Conservation (phyloP, 495 filamentous ascomycete species). For the Xylaria longipes region DNA sequence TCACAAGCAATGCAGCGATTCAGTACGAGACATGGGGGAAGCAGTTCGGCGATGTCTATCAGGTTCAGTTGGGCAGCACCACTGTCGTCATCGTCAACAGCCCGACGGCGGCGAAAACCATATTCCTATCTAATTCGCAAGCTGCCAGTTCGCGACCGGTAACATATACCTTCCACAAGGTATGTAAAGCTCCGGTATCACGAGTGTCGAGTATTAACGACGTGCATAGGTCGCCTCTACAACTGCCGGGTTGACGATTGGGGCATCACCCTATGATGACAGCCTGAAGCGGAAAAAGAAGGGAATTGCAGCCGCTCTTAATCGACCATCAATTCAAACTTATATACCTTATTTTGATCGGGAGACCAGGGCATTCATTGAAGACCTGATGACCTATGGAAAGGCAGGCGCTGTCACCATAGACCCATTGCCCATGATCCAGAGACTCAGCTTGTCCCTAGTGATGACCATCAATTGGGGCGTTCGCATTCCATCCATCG, state of each 20-base stretch:
- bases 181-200: slow-evolving; percentile 33
- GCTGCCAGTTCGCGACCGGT: slow-evolving; percentile 65
- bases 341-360: slow-evolving; percentile 67
- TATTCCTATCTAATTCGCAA: slow-evolving; percentile 63
- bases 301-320: slow-evolving; percentile 67
- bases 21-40: slow-evolving; percentile 66
- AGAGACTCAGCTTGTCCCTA: slow-evolving; percentile 62
- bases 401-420: slow-evolving; percentile 58
- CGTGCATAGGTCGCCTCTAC: slow-evolving; percentile 61
- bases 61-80: slow-evolving; percentile 69
- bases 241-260: slow-evolving; percentile 70
- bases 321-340: slow-evolving; percentile 64
- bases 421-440: slow-evolving; percentile 67
- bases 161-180: slow-evolving; percentile 71
- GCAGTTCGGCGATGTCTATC: slow-evolving; percentile 65
- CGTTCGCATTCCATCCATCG: slow-evolving; percentile 60
- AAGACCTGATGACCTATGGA: slow-evolving; percentile 63
- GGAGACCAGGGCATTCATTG: slow-evolving; percentile 65
- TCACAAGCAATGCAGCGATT: slow-evolving; percentile 64
- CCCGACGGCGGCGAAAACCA: slow-evolving; percentile 59
- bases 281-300: slow-evolving; percentile 68
- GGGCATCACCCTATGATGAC: slow-evolving; percentile 67
- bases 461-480: slow-evolving; percentile 70
- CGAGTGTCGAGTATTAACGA: neutral
- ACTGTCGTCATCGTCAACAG: slow-evolving; percentile 67